phyloP scores from a whole-genome alignment of 1,139 yeast species.

The Arxiozyma bovina region DNA sequence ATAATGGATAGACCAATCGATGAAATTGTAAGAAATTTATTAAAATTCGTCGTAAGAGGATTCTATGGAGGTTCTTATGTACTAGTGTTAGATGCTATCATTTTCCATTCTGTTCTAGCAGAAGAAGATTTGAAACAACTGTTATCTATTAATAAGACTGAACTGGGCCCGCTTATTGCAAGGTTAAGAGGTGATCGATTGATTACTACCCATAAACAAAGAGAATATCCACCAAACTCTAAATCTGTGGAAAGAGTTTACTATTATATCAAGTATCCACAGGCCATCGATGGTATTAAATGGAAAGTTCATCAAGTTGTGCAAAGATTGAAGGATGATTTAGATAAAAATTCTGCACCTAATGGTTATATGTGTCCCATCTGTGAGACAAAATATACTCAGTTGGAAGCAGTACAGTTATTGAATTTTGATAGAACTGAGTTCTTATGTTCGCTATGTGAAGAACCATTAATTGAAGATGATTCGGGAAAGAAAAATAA shows the following conservation, averaged over 20 bases:
- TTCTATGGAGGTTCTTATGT: constrained; percentile 82
- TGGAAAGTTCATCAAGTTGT: constrained; percentile 93
- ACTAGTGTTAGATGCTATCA: constrained; percentile 77
- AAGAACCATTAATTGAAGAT: constrained; percentile 68
- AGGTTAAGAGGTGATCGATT: constrained; percentile 76
- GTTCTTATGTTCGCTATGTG: constrained; percentile 81
- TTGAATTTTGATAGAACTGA: constrained; percentile 71
- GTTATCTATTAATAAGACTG: constrained; percentile 79
- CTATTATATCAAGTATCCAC: constrained; percentile 81
- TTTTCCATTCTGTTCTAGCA: constrained; percentile 83
- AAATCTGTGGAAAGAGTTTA: constrained; percentile 69
- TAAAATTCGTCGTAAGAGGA: constrained; percentile 64
- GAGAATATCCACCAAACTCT: constrained; percentile 70
- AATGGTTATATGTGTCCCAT: constrained; percentile 89
- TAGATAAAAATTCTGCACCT: constrained; percentile 77
- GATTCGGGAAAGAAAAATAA: constrained; percentile 79
- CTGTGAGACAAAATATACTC: constrained; percentile 72
- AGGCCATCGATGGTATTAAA: constrained; percentile 89
- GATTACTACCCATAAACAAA: constrained; percentile 57
- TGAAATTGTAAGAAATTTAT: constrained; percentile 32
- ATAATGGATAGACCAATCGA: constrained; percentile 32
- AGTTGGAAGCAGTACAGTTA: constrained; percentile 78
- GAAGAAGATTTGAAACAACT: constrained; percentile 84
- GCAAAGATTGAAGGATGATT: constrained; percentile 66
- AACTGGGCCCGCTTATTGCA: constrained; percentile 73